Base-by-base conservation (phyloP, 805 yeast species). In the Candida boleticola region DNA sequence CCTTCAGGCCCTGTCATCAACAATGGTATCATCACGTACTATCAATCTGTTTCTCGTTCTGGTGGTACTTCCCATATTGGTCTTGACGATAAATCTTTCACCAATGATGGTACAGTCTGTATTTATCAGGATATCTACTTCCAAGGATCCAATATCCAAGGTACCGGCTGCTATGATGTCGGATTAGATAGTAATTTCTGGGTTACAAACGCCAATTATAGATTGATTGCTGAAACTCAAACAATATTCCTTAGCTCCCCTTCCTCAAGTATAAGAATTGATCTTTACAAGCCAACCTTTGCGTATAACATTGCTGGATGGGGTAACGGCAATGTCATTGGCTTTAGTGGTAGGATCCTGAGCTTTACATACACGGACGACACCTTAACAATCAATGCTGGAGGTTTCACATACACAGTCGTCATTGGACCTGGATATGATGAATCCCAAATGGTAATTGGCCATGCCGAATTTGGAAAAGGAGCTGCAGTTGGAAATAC, bases 311-410 rank as follows among this genome's bases (percentile, higher is more conserved):
- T 60, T 40, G 52, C 53, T 25, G 63, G 63, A 18, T 60, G 50
- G 45, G 65, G 65, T 42, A 48, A 49, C 37, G 60, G 60, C 13
- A 60, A 60, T 43, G 42, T 47, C 14, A 55, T 59, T 45, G 64
- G 61, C 19, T 40, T 57, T 36, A 48, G 50, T 48, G 43, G 45
- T 16, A 40, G 48, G 41, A 46, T 53, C 32, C 29, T 14, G 3
- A 42, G 50, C 5, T 46, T 26, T 18, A 16, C 32, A 5, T 39
- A 39, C 19, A 11, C 5, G 16, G 25, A 11, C 5, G 31, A 29
- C 14, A 29, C 31, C 5, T 29, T 29, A 29, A 13, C 31, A n/a
- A 29, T 29, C 14, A 5, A 13, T 29, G 31, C 14, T 13, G 31
- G 31, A 13, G 31, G 31, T n/a, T 29, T 29, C 14, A 29, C 31